These are phyloP conservation scores for Adiantum capillusveneris DNA, from an alignment of 75 land plant species.

Conservation along the genomic window DNA sequence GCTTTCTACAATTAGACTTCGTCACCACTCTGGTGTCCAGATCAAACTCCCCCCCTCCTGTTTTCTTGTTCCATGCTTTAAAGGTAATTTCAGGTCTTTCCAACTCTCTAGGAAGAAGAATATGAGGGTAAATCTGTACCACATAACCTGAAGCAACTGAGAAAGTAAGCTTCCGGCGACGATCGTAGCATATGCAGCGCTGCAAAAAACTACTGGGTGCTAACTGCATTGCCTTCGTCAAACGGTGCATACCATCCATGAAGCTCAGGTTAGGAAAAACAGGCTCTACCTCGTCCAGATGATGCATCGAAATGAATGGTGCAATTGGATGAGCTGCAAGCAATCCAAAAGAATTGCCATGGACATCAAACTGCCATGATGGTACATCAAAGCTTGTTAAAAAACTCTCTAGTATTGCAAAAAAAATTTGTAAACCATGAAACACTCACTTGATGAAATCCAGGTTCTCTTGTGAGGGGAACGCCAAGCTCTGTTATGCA, in stretches of 20 bases:
- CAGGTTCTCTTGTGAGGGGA: no score
- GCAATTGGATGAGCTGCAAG: conserved; percentile 64
- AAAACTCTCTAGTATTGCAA: no score
- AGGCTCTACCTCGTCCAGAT: conserved; percentile 52
- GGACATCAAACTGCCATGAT: conserved; percentile 67
- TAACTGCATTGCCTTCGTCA: conserved; percentile 39
- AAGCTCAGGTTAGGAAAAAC: conserved; percentile 57
- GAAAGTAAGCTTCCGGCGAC: conserved; percentile 32
- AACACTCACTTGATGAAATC: no score
- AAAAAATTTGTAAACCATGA: no score
- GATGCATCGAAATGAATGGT: conserved; percentile 71
- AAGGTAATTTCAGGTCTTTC: conserved; percentile 53
- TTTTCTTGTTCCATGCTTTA: conserved; percentile 44
- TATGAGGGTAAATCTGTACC: conserved; percentile 47
- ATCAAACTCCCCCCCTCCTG: conserved; percentile 27
- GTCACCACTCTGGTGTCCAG: conserved; percentile 53
- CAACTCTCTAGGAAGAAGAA: conserved; percentile 39
- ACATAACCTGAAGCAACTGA: conserved; percentile 74
- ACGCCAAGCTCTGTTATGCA: no score
- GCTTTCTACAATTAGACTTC: conserved; percentile 46
- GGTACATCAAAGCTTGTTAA: no score
- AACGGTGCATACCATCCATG: conserved; percentile 33
- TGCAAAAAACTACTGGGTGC: conserved; percentile 57
- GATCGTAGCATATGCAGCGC: conserved; percentile 66
- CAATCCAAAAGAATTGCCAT: conserved; percentile 53